Evolutionary conservation across 768 basidiomycete genomes (phyloP), one percentile per base, ranked within the genome.

Genomic region (Phylloporus sp.): DNA sequence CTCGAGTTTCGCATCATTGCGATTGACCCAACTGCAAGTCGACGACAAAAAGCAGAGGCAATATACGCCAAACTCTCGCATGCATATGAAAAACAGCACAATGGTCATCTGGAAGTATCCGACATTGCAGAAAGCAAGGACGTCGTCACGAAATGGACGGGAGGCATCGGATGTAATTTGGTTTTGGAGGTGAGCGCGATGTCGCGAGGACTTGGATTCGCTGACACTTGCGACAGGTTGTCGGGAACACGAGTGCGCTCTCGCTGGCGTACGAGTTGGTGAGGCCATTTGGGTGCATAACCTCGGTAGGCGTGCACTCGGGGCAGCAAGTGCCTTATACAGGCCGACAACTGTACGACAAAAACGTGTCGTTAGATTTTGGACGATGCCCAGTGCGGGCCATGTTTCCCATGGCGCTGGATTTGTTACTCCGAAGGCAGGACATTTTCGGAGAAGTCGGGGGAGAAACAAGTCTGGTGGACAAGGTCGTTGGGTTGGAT

Each of bases 311-410:
- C 8, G 84, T 85, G 9, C 85, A 88, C 48, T 76, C 79, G 44
- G 71, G 65, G 39, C 68, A 67, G 1, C 71, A 63, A 18, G 53
- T 86, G 31, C 82, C 83, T 2, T 78, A 82, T 54, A 78, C 74
- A 10, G 74, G 77, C 18, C 58, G 60, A 6, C 70, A 82, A 34
- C 59, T 82, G 46, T 90, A 90, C 64, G 71, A 82, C 71, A 86
- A 87, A 67, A 90, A 90, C 62, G 75, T 88, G 7, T 85, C 83
- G 1, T 70, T 88, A 21, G 82, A 87, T 56, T 90, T 90, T 60
- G 89, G 89, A 9, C 79, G 87, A 9, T 90, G 87, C 54, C 88
- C 86, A 14, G 86, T 86, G 5, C 79, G 84, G 13, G 80, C 86
- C 1, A 80, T 89, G 77, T 81, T 90, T 55, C 82, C 83, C 9